Evolutionary conservation across 83 land plant species (phyloP).

Genomic region (Larix sibirica): DNA sequence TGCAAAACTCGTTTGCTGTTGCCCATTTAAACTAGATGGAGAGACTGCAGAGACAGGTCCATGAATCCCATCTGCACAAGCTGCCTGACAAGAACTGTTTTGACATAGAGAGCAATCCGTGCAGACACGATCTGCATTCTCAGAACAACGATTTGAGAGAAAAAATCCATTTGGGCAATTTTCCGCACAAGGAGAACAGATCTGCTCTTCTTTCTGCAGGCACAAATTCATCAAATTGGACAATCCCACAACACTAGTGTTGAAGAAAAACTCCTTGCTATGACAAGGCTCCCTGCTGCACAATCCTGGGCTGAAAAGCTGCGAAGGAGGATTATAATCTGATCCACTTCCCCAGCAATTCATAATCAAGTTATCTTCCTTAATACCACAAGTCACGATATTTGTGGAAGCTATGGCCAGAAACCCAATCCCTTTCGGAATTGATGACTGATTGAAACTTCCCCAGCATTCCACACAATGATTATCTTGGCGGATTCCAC

Average conservation of each 20-base stretch:
- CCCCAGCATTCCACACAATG: slow-evolving; percentile 80
- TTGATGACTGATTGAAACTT: slow-evolving; percentile 38
- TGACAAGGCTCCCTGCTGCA: slow-evolving; percentile 41
- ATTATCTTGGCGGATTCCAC: slow-evolving; percentile 53
- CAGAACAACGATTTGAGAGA: slow-evolving; percentile 42
- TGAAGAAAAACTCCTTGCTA: slow-evolving; percentile 45
- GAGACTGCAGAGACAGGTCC: slow-evolving; percentile 32
- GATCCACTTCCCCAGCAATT: slow-evolving; percentile 55
- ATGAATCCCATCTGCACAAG: slow-evolving; percentile 37
- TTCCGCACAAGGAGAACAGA: slow-evolving; percentile 60
- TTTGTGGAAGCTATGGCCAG: slow-evolving; percentile 51
- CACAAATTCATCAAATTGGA: slow-evolving; percentile 52
- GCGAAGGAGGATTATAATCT: slow-evolving; percentile 60
- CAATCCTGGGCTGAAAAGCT: slow-evolving; percentile 67
- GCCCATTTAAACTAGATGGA: slow-evolving; percentile 3
- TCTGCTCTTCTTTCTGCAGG: slow-evolving; percentile 28
- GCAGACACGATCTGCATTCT: slow-evolving; percentile 49
- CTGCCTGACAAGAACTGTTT: slow-evolving; percentile 45
- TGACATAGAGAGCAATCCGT: slow-evolving; percentile 66
- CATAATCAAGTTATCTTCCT: slow-evolving; percentile 53
- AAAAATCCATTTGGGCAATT: slow-evolving; percentile 52
- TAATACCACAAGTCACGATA: slow-evolving; percentile 56
- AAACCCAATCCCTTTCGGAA: slow-evolving; percentile 54
- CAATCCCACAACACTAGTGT: slow-evolving; percentile 54
- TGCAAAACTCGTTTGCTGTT: neutral